These are phyloP conservation scores for Metschnikowia lunata DNA, from an alignment of 805 yeast genomes.

Conservation along the genomic window DNA sequence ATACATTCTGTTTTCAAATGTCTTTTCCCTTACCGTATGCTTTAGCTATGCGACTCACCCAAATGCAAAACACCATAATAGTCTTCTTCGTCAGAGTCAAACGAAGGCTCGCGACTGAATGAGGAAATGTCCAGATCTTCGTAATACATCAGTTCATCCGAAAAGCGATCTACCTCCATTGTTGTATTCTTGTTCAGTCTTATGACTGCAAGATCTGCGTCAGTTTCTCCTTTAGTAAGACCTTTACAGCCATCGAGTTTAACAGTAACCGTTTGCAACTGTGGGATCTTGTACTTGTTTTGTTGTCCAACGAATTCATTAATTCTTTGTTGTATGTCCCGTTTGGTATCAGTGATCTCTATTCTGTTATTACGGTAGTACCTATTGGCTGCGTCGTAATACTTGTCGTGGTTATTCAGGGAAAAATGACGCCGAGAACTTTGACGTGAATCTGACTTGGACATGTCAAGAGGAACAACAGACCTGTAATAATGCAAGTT, in stretches of 20 bases:
- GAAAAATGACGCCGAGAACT: conserved; percentile 8
- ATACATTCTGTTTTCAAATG: no score
- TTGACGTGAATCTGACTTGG: conserved; percentile 11
- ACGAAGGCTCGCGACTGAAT: conserved; percentile 1
- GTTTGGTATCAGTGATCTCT: conserved; percentile 30
- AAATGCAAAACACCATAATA: conserved; percentile 9
- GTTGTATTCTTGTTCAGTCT: not conserved
- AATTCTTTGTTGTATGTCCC: conserved; percentile 4
- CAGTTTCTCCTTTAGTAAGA: conserved; percentile 11
- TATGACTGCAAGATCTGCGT: conserved; percentile 12
- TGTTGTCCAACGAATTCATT: conserved; percentile 6
- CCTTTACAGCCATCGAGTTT: conserved; percentile 15
- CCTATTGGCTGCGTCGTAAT: conserved; percentile 20
- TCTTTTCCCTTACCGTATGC: no score
- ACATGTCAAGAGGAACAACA: conserved; percentile 16
- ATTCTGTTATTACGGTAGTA: conserved; percentile 26
- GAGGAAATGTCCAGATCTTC: conserved; percentile 7
- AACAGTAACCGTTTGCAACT: conserved; percentile 10
- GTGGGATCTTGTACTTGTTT: conserved; percentile 13
- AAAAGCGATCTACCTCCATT: not conserved
- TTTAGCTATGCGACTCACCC: conserved; percentile 1
- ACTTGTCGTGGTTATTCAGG: conserved; percentile 17
- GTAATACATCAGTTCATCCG: not conserved
- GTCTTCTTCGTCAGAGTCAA: conserved; percentile 6
- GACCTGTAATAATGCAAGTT: conserved; percentile 26